Conservation (phyloP, 176 grass and related monocot genomes). For the Leersia perrieri region DNA sequence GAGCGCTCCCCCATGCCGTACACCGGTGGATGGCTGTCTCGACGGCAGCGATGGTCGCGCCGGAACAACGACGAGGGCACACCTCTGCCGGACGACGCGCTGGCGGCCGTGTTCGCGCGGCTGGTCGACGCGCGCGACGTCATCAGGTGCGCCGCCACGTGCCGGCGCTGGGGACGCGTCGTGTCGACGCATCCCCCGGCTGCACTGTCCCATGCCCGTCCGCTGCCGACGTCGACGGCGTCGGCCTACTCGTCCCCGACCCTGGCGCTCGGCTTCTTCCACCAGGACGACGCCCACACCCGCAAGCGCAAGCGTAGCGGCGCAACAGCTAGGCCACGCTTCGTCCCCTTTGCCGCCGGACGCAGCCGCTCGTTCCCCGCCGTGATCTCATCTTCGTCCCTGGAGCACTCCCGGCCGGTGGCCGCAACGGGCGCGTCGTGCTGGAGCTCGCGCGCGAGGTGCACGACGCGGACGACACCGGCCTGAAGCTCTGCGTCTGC, state of each 20-base stretch:
- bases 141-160: not conserved
- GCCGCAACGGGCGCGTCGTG: conserved; percentile 3
- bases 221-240: not conserved
- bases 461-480: not conserved
- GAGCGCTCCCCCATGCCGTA: too few relatives aligned
- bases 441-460: not conserved
- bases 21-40: too few relatives aligned
- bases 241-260: not conserved
- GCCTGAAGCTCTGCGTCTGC: not conserved
- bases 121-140: too few relatives aligned
- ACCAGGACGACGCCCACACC: not conserved
- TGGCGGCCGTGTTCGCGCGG: too few relatives aligned
- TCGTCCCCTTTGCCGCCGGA: not conserved
- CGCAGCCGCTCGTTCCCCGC: not conserved
- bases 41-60: too few relatives aligned
- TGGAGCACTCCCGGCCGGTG: not conserved
- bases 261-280: conserved; percentile 22
- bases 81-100: too few relatives aligned
- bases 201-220: too few relatives aligned
- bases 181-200: not conserved
- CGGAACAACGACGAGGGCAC: too few relatives aligned
- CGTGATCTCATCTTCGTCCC: not conserved
- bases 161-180: not conserved
- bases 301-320: too few relatives aligned
- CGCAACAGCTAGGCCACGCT: not conserved